Evolutionary conservation across 2,329 filamentous ascomycete species (phyloP).

Genomic region (Madurella mycetomatis): DNA sequence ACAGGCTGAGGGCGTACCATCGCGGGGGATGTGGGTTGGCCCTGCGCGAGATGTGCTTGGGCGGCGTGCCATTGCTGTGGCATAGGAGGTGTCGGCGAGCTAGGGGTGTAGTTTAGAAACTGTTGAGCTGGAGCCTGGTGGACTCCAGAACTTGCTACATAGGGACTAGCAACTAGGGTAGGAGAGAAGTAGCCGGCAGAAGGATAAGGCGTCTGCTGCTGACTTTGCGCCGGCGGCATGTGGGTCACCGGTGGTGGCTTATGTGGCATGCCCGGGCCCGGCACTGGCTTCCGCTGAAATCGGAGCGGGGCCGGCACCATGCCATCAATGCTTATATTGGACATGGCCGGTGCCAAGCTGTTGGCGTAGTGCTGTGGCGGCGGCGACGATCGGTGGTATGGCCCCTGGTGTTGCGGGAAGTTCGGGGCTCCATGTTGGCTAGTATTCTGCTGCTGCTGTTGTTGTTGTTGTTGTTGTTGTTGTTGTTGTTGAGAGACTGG

Average conservation of each 20-base stretch:
- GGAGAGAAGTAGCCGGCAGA: slow-evolving; percentile 1
- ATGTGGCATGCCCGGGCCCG: neutral
- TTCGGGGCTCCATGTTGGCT: neutral
- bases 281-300: slow-evolving; percentile 5
- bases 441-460: neutral
- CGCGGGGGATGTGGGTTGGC: neutral
- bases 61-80: neutral
- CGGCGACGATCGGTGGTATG: slow-evolving; percentile 2
- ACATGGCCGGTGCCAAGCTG: neutral
- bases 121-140: neutral
- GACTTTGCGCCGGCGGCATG: neutral
- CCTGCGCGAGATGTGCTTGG: neutral
- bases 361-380: neutral
- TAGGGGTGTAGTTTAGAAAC: neutral
- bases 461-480: neutral
- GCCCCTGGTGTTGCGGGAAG: neutral
- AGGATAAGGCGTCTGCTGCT: neutral
- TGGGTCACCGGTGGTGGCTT: neutral
- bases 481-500: neutral
- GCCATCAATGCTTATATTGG: neutral
- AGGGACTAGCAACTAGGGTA: neutral
- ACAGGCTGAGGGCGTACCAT: neutral
- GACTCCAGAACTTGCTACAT: neutral
- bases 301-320: slow-evolving; percentile 1
- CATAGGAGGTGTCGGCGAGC: neutral